Evolutionary conservation across 169 alveolate genomes (phyloP).

Genomic region (Neospora caninum): DNA sequence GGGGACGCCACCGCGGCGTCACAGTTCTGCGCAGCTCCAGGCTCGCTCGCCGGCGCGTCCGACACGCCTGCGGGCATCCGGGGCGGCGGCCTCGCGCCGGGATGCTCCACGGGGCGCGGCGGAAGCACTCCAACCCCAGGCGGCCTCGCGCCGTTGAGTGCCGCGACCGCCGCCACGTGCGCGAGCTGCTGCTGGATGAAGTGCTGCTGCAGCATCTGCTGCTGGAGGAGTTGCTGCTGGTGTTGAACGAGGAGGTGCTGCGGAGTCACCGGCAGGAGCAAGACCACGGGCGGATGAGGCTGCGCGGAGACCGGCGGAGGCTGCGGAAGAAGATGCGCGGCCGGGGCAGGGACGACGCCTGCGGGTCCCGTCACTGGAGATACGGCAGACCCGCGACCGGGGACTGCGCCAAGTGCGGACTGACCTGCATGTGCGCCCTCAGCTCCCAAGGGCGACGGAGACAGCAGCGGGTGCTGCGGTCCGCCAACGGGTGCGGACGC

Average conservation of each 20-base stretch:
- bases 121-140: background rate
- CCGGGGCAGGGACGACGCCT: background rate
- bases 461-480: background rate
- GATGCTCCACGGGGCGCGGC: background rate
- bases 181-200: slow-evolving; percentile 7
- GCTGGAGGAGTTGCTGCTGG: slow-evolving; percentile 25
- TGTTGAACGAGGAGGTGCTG: slow-evolving; percentile 28
- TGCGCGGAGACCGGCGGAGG: background rate
- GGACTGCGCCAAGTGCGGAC: background rate
- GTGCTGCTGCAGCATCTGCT: slow-evolving; percentile 41
- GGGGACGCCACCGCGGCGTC: slow-evolving; percentile 27
- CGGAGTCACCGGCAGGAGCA: slow-evolving; percentile 13
- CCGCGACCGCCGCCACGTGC: slow-evolving; percentile 23
- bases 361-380: slow-evolving; percentile 32
- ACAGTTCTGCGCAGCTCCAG: slow-evolving; percentile 40
- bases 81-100: background rate
- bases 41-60: background rate
- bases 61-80: background rate
- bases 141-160: background rate
- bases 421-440: background rate
- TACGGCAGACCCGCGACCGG: background rate
- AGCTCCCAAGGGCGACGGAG: background rate
- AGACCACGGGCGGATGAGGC: background rate
- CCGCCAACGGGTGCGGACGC: background rate
- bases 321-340: background rate